Evolutionary conservation across 441 rosid genomes (phyloP), one percentile per base, ranked within the genome.

Genomic region (Populus tomentosa): DNA sequence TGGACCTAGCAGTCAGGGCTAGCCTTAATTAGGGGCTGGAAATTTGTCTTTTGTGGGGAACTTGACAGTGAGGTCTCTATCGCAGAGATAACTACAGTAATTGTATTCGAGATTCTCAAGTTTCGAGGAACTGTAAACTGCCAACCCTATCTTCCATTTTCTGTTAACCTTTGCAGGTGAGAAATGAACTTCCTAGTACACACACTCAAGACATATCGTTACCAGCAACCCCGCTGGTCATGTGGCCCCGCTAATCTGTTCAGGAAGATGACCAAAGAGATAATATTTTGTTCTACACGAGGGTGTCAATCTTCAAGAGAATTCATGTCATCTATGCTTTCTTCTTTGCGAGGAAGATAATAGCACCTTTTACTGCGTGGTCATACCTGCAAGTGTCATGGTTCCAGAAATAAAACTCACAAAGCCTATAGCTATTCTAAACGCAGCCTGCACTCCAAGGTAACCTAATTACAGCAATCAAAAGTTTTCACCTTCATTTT

Each of bases 161-260:
- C 26, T 24, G 28, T 35, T n/a, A 32, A 56, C 4, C 26, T 18
- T 42, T 42, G 24, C 71, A 87, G 87, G 86, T 83, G 65, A 85
- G 82, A 62, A 85, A 81, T 85, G 92, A 87, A 75, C 78, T 89
- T 46, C 90, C 90, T 38, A 86, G 90, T 10, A n/a, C n/a, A n/a
- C n/a, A 86, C 89, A 70, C 85, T 86, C 84, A 85, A 86, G 80
- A 85, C 89, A 70, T 87, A 84, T 71, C 9, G 86, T 40, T 83
- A 74, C 85, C 90, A 87, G 64, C 85, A 86, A 75, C 89, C 86
- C 61, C 79, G 89, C 24, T 84, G 88, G 90, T 85, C 89, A 35
- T 86, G 90, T 59, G 87, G 88, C 53, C 93, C 90, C 5, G 87
- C 90, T 67, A 88, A 86, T 67, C 85, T 87, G 10, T 82, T 88